Evolutionary conservation across 2,329 filamentous ascomycete species (phyloP).

Genomic region (Cladophialophora psammophila): DNA sequence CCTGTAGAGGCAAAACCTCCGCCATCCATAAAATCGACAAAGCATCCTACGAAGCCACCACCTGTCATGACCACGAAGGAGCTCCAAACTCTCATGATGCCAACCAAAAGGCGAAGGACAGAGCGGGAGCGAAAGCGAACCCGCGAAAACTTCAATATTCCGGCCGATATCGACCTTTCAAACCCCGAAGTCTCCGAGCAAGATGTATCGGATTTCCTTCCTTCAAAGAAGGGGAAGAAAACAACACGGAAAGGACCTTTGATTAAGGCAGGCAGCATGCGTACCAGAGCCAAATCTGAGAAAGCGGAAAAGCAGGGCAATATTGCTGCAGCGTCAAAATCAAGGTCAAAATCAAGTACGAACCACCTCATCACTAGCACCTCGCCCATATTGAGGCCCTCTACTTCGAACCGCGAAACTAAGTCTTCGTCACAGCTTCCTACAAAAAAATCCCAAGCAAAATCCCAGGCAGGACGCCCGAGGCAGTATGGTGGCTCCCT

Average conservation of each 20-base stretch:
- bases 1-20: slow-evolving; percentile 17
- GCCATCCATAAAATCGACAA: slow-evolving; percentile 10
- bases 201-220: slow-evolving; percentile 39
- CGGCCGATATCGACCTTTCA: slow-evolving; percentile 26
- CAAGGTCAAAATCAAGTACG: slow-evolving; percentile 37
- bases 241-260: slow-evolving; percentile 24
- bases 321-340: slow-evolving; percentile 18
- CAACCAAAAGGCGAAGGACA: slow-evolving; percentile 26
- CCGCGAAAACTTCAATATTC: slow-evolving; percentile 34
- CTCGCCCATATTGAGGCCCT: slow-evolving; percentile 35
- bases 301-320: slow-evolving; percentile 16
- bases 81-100: slow-evolving; percentile 35
- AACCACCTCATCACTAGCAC: slow-evolving; percentile 35
- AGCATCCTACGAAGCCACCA: slow-evolving; percentile 20
- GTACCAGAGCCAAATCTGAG: slow-evolving; percentile 18
- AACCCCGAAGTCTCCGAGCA: slow-evolving; percentile 21
- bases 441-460: slow-evolving; percentile 14
- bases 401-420: slow-evolving; percentile 38
- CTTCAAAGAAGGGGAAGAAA: slow-evolving; percentile 27
- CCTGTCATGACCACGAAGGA: slow-evolving; percentile 32
- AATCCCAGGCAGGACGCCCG: slow-evolving; percentile 17
- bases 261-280: slow-evolving; percentile 13
- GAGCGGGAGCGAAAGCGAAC: slow-evolving; percentile 19
- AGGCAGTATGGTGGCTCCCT: slow-evolving; percentile 40
- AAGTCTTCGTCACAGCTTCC: slow-evolving; percentile 39